phyloP scores from a whole-genome alignment of 1,284 basidiomycete genomes.

The Cryptococcus sp. region DNA sequence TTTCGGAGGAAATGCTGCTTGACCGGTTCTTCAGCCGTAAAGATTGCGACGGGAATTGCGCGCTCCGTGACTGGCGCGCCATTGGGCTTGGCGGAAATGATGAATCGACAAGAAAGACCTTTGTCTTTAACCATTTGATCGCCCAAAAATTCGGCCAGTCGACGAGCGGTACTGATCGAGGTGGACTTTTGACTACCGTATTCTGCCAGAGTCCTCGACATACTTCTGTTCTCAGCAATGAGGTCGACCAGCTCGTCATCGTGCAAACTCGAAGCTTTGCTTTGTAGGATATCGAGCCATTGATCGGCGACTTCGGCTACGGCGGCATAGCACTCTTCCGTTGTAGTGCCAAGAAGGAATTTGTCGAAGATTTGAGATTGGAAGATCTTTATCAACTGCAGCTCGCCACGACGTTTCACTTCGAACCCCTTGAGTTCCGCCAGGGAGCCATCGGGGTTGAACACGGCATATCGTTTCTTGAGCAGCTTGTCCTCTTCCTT shows the following conservation, averaged over 20 bases:
- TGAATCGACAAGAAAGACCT: conserved; percentile 97
- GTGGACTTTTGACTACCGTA: conserved; percentile 97
- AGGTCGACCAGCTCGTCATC: conserved; percentile 96
- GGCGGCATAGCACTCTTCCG: conserved; percentile 91
- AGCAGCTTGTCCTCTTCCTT: conserved; percentile 99
- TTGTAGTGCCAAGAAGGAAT: conserved; percentile 88
- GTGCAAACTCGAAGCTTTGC: conserved; percentile 75
- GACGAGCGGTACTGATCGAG: conserved; percentile 92
- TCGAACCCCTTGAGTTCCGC: conserved; percentile 99
- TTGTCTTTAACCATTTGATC: conserved; percentile 99
- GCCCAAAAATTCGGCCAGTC: conserved; percentile 95
- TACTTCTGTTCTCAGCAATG: conserved; percentile 97
- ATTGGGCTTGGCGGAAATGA: conserved; percentile 91
- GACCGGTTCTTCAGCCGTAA: conserved; percentile 88
- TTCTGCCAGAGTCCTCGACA: conserved; percentile 95
- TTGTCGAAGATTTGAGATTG: conserved; percentile 98
- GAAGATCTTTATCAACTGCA: conserved; percentile 99
- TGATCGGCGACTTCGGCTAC: conserved; percentile 94
- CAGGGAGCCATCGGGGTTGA: conserved; percentile 94
- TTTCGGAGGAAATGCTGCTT: conserved; percentile 90
- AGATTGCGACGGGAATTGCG: conserved; percentile 97
- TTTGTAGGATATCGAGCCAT: conserved; percentile 96
- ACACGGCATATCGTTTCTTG: conserved; percentile 99
- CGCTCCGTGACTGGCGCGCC: conserved; percentile 97
- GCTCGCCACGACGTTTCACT: conserved; percentile 95